Evolutionary conservation across 805 yeast species (phyloP).

Genomic region (Candida ulmi): DNA sequence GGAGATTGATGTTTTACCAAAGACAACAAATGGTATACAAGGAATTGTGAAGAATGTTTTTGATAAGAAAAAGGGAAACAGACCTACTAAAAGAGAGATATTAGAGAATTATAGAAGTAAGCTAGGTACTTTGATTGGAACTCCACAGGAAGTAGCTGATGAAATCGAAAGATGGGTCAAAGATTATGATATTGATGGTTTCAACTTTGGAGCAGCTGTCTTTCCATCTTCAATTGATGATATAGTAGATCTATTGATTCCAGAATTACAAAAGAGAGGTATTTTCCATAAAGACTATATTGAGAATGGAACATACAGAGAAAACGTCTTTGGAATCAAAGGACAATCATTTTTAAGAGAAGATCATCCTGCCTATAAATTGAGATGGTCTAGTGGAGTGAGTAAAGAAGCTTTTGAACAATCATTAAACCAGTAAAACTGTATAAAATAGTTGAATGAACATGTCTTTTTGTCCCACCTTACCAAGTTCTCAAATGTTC

Average conservation of each 20-base stretch:
- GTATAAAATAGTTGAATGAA: too few species aligned
- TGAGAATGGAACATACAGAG: slow-evolving; percentile 30
- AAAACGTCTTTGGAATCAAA: slow-evolving; percentile 25
- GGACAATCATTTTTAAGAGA: slow-evolving; percentile 7
- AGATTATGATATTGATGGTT: slow-evolving; percentile 36
- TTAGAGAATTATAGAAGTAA: slow-evolving; percentile 25
- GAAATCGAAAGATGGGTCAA: slow-evolving; percentile 36
- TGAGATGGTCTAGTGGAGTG: too few species aligned
- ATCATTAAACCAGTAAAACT: too few species aligned
- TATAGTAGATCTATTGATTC: slow-evolving; percentile 31
- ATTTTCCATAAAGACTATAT: slow-evolving; percentile 32
- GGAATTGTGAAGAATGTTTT: too few species aligned
- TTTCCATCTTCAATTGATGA: slow-evolving; percentile 35
- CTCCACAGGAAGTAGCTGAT: slow-evolving; percentile 32
- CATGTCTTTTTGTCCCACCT: too few species aligned
- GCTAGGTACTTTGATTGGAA: slow-evolving; percentile 28
- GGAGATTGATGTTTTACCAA: too few species aligned
- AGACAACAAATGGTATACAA: not conserved
- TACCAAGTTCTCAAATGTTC: too few species aligned
- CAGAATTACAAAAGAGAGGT: slow-evolving; percentile 32
- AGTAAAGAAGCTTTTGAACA: too few species aligned
- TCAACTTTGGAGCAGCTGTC: slow-evolving; percentile 33
- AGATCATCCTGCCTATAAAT: slow-evolving; percentile 17
- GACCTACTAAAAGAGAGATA: slow-evolving; percentile 27
- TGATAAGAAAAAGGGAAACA: slow-evolving; percentile 22